Conservation (phyloP, 1,139 yeast species). For the Yamadazyma siamensis region DNA sequence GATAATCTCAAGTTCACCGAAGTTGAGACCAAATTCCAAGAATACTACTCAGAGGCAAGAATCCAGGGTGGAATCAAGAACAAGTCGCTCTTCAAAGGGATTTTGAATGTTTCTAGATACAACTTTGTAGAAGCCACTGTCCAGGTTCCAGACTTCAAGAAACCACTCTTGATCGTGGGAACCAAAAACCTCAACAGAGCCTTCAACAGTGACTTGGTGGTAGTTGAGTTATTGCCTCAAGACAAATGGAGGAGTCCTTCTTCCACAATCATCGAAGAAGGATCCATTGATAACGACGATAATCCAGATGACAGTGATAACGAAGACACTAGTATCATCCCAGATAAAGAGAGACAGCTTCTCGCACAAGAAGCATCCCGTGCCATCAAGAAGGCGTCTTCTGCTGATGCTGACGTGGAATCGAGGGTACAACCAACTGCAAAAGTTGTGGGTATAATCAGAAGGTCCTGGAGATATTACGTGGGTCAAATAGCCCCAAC, state of each 20-base stretch:
- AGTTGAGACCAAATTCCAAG: slow-evolving; percentile 62
- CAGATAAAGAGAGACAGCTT: slow-evolving; percentile 73
- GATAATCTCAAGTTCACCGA: slow-evolving; percentile 26
- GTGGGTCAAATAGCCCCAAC: slow-evolving; percentile 92
- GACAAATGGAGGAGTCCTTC: slow-evolving; percentile 88
- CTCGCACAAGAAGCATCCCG: slow-evolving; percentile 79
- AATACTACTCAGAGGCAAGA: slow-evolving; percentile 76
- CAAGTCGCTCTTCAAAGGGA: slow-evolving; percentile 86
- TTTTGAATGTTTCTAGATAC: slow-evolving; percentile 74
- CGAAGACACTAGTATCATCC: slow-evolving; percentile 36
- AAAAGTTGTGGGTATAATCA: slow-evolving; percentile 78
- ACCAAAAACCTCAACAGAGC: slow-evolving; percentile 84
- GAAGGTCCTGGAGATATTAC: slow-evolving; percentile 94
- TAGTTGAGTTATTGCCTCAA: slow-evolving; percentile 84
- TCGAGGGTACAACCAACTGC: slow-evolving; percentile 82
- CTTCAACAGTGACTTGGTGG: slow-evolving; percentile 88
- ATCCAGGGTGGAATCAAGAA: slow-evolving; percentile 87
- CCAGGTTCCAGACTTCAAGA: slow-evolving; percentile 67
- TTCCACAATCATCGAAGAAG: slow-evolving; percentile 74
- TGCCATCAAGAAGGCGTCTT: slow-evolving; percentile 31
- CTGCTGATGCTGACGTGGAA: slow-evolving; percentile 25
- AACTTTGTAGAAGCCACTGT: slow-evolving; percentile 89
- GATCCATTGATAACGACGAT: slow-evolving; percentile 56
- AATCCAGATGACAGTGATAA: slow-evolving; percentile 54
- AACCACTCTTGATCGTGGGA: slow-evolving; percentile 80